Evolutionary conservation across 805 yeast species (phyloP).

Genomic region (Brettanomyces sp.): DNA sequence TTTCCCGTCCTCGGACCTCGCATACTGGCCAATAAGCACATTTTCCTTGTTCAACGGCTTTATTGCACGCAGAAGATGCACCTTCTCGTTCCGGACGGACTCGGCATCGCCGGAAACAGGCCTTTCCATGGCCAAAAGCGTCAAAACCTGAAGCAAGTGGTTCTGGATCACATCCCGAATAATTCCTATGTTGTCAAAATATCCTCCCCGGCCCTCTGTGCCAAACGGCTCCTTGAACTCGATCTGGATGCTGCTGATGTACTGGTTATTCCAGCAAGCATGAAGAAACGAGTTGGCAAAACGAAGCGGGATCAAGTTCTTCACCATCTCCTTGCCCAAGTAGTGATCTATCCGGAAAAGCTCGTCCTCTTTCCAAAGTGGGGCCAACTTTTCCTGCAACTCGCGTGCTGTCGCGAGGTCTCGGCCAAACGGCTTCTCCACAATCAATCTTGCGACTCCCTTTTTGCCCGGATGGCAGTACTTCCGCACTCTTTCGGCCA

Average conservation of each 20-base stretch:
- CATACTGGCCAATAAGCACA: conserved; percentile 82
- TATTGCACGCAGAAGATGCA: conserved; percentile 78
- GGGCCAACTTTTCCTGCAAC: conserved; percentile 69
- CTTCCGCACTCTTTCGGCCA: conserved; percentile 64
- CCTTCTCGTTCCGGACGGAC: conserved; percentile 93
- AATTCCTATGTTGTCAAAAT: conserved; percentile 90
- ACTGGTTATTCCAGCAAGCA: conserved; percentile 83
- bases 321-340: conserved; percentile 96
- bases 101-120: conserved; percentile 90
- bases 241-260: conserved; percentile 73
- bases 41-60: conserved; percentile 56
- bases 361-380: conserved; percentile 85
- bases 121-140: conserved; percentile 90
- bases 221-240: conserved; percentile 98
- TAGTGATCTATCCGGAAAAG: conserved; percentile 94
- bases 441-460: conserved; percentile 74
- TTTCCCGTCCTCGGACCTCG: conserved; percentile 70
- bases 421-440: conserved; percentile 96
- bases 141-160: conserved; percentile 87
- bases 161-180: conserved; percentile 98
- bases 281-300: conserved; percentile 83
- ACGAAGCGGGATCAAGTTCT: conserved; percentile 79
- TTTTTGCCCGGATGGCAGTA: conserved; percentile 51
- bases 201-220: conserved; percentile 98
- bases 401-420: conserved; percentile 73